Percentiles rank a stretch among this genome's conserved stretches.
Evolutionary conservation across 306 rosid species (phyloP).

Genomic region (Trichosanthes truncata): DNA sequence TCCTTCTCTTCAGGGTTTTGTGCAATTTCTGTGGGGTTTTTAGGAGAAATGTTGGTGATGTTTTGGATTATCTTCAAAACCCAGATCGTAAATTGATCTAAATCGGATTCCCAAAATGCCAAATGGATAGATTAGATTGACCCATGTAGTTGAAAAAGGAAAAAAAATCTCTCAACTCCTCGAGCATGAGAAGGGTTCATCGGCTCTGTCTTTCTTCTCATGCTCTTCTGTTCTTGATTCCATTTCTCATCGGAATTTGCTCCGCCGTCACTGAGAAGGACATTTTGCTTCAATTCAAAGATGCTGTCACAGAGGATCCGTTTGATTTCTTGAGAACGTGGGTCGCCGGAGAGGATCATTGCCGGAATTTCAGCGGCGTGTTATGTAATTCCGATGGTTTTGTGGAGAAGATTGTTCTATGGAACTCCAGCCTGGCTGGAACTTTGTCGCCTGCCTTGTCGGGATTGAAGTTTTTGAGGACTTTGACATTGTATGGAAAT

Average conservation of each 20-base stretch:
- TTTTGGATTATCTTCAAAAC: conserved; percentile 23
- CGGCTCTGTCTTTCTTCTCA: conserved; percentile 51
- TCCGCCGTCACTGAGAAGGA: conserved; percentile 52
- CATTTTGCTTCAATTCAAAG: conserved; percentile 85
- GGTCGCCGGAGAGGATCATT: conserved; percentile 58
- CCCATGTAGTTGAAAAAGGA: conserved; percentile 7
- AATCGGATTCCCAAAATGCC: conserved; percentile 43
- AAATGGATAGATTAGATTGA: conserved; percentile 55
- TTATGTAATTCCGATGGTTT: conserved; percentile 57
- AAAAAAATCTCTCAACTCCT: conserved; percentile 9
- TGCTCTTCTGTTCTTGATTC: conserved; percentile 51
- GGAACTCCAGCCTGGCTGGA: conserved; percentile 85
- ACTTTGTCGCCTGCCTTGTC: conserved; percentile 60
- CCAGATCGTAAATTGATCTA: conserved; percentile 23
- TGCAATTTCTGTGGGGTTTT: conserved; percentile 21
- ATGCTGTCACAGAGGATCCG: conserved; percentile 66
- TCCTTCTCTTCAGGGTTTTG: not conserved
- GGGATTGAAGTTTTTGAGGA: conserved; percentile 64
- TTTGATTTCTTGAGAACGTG: conserved; percentile 45
- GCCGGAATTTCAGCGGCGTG: conserved; percentile 53
- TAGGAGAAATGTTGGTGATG: conserved; percentile 24
- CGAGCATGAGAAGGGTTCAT: conserved; percentile 77
- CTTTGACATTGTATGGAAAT: conserved; percentile 77
- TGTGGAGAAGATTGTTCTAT: conserved; percentile 74
- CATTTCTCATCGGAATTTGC: conserved; percentile 28